phyloP scores from a whole-genome alignment of 768 basidiomycete species.

The Pleurotus pulmonarius region DNA sequence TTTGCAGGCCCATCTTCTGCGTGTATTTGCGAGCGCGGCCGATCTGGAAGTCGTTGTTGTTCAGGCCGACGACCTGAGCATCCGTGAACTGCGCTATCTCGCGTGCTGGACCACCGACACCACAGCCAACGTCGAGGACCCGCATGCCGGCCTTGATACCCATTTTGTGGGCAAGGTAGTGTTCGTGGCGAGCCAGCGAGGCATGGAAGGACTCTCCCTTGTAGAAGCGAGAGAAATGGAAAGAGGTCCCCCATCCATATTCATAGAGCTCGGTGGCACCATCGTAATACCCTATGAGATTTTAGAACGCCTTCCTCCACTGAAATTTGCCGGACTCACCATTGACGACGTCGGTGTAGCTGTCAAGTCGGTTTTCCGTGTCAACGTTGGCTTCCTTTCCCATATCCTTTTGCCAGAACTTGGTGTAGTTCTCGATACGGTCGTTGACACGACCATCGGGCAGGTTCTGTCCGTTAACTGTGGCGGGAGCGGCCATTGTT shows the following conservation, averaged over 20 bases:
- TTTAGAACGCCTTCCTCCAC: neutral
- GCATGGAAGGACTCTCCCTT: slow-evolving; percentile 78
- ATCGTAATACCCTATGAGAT: slow-evolving; percentile 82
- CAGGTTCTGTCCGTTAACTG: slow-evolving; percentile 2
- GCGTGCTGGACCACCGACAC: slow-evolving; percentile 95
- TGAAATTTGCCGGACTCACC: slow-evolving; percentile 41
- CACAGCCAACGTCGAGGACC: slow-evolving; percentile 97
- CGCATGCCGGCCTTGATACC: slow-evolving; percentile 83
- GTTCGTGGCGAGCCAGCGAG: slow-evolving; percentile 90
- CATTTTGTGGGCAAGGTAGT: slow-evolving; percentile 92
- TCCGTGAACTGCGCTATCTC: slow-evolving; percentile 93
- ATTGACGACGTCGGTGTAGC: slow-evolving; percentile 93
- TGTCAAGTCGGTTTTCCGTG: slow-evolving; percentile 69
- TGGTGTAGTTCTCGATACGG: slow-evolving; percentile 82
- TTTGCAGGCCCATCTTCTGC: slow-evolving; percentile 64
- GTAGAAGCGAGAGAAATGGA: slow-evolving; percentile 98
- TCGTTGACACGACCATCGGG: slow-evolving; percentile 59
- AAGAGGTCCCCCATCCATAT: slow-evolving; percentile 87
- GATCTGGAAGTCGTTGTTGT: slow-evolving; percentile 97
- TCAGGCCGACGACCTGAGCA: slow-evolving; percentile 78
- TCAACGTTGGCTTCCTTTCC: slow-evolving; percentile 61
- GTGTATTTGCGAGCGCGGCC: slow-evolving; percentile 85
- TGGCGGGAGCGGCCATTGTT: neutral
- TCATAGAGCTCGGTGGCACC: slow-evolving; percentile 95
- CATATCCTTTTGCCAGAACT: slow-evolving; percentile 88